These are phyloP conservation scores for Cyclotella kingstonii DNA, from an alignment of 108 stramenopile species.

Conservation along the genomic window DNA sequence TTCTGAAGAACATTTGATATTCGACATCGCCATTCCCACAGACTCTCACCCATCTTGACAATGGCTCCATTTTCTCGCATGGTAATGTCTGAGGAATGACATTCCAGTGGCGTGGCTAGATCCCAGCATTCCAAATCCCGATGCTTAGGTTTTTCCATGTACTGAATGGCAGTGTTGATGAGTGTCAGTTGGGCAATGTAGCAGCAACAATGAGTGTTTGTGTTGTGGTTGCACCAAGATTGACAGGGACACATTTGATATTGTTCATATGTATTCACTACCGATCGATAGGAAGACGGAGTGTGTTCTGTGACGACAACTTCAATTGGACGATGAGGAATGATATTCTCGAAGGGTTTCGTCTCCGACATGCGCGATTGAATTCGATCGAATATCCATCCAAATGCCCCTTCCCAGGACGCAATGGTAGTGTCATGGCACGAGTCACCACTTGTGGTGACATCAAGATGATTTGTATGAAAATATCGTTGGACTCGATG, in stretches of 20 bases:
- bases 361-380: not conserved
- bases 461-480: not conserved
- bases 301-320: conserved; percentile 40
- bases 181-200: conserved; percentile 67
- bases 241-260: conserved; percentile 17
- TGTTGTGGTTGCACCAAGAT: not conserved
- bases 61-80: conserved; percentile 42
- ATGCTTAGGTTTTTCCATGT: conserved; percentile 57
- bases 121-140: conserved; percentile 66
- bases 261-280: conserved; percentile 29
- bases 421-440: not conserved
- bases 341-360: not conserved
- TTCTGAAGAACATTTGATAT: conserved; percentile 23
- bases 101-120: conserved; percentile 23
- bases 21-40: conserved; percentile 71
- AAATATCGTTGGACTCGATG: conserved; percentile 55
- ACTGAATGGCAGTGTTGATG: conserved; percentile 36
- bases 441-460: not conserved
- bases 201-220: conserved; percentile 17
- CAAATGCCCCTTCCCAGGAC: conserved; percentile 29
- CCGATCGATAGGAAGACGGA: conserved; percentile 27
- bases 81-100: conserved; percentile 34
- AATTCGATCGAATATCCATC: conserved; percentile 39
- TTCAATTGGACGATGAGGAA: conserved; percentile 25
- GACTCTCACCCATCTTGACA: conserved; percentile 48